Evolutionary conservation across 176 grass and related monocot genomes (phyloP).

Genomic region (Phragmites australis): DNA sequence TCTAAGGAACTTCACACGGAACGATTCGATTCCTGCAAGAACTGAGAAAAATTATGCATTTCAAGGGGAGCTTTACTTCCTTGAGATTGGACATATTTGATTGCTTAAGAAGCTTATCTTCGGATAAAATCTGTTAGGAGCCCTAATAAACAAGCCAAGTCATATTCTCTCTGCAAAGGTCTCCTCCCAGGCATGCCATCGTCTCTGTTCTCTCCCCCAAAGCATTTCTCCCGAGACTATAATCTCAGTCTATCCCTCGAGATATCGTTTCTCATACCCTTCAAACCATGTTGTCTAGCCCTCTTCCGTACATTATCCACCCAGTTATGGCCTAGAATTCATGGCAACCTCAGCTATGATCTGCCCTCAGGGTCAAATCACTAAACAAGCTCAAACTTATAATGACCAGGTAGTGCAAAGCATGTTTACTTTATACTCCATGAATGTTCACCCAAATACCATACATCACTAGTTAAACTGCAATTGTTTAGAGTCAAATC

Average conservation of each 20-base stretch:
- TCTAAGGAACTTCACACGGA: no score
- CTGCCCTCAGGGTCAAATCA: neutral
- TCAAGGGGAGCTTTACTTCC: neutral
- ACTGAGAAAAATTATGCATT: neutral
- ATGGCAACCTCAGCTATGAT: neutral
- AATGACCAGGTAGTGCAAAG: neutral
- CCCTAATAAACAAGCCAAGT: neutral
- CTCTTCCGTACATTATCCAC: neutral
- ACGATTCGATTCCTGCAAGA: neutral
- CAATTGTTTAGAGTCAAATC: neutral
- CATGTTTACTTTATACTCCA: neutral
- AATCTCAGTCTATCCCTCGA: neutral
- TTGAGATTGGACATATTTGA: neutral
- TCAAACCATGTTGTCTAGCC: neutral
- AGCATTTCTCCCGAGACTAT: no score
- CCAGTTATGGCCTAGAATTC: neutral
- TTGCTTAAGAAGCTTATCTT: neutral
- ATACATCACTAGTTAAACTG: conserved; percentile 14
- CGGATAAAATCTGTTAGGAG: neutral
- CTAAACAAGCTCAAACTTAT: neutral
- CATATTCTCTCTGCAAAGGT: neutral
- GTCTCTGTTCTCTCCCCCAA: no score
- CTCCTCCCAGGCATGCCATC: neutral
- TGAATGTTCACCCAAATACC: conserved; percentile 12
- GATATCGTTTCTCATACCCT: neutral